A percentile compares a stretch with the other conserved stretches of the same genome.
phyloP scores from a whole-genome alignment of 2,329 filamentous ascomycete genomes.

The Venturiaceae sp. region DNA sequence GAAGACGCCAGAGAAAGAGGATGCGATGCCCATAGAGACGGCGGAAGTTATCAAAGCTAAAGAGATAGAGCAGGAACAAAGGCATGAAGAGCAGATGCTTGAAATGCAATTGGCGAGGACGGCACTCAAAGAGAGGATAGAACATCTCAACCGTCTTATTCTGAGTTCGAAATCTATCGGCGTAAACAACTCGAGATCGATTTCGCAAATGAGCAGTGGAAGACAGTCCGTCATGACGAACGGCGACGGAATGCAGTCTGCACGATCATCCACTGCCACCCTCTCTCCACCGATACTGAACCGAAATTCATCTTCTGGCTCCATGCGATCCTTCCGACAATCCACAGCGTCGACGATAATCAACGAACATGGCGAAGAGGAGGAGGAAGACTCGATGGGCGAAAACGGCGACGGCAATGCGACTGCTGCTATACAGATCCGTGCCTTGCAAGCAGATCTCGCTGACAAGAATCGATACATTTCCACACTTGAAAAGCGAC shows the following conservation, averaged over 20 bases:
- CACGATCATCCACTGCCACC: constrained; percentile 26
- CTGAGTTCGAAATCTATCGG: constrained; percentile 92
- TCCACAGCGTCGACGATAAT: constrained; percentile 3
- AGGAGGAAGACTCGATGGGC: constrained; percentile 47
- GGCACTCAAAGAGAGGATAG: constrained; percentile 91
- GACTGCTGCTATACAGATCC: constrained; percentile 73
- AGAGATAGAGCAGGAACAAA: constrained; percentile 64
- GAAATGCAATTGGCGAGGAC: constrained; percentile 97
- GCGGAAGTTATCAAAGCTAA: constrained; percentile 56
- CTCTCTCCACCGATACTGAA: constrained; percentile 25
- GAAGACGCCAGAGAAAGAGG: constrained; percentile 41
- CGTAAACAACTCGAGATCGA: constrained; percentile 55
- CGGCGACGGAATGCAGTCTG: constrained; percentile 20
- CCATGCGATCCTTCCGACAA: constrained; percentile 15
- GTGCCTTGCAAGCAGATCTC: constrained; percentile 87
- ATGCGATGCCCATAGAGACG: constrained; percentile 55
- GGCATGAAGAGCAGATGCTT: constrained; percentile 94
- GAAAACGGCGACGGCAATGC: constrained; percentile 83
- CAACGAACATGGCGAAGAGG: constrained; percentile 24
- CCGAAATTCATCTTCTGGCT: constrained; percentile 13
- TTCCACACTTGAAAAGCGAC: constrained; percentile 79
- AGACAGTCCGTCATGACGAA: constrained; percentile 26
- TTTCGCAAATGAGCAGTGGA: constrained; percentile 28
- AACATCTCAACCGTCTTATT: constrained; percentile 91
- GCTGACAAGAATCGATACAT: constrained; percentile 98